phyloP scores from a whole-genome alignment of 2,329 filamentous ascomycete genomes.

The Davidsoniella neocaledoniae region DNA sequence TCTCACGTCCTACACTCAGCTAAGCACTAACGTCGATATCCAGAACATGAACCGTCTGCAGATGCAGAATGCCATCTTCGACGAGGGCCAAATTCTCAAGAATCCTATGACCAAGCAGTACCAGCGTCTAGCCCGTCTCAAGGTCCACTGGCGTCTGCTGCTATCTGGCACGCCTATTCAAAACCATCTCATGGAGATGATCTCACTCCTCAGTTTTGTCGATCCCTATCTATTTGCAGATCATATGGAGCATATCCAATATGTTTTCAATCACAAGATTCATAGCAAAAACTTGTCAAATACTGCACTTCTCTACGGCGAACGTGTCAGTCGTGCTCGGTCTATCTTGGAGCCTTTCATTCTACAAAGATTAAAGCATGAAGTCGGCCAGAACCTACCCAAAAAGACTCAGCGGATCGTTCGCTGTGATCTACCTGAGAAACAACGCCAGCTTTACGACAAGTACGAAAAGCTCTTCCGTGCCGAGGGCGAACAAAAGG shows the following conservation, averaged over 20 bases:
- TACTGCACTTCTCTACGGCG: constrained; percentile 67
- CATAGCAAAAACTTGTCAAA: constrained; percentile 66
- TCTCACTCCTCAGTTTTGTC: constrained; percentile 83
- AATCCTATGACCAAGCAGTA: constrained; percentile 75
- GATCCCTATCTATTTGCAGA: constrained; percentile 69
- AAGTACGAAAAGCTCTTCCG: constrained; percentile 47
- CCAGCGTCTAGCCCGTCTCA: constrained; percentile 59
- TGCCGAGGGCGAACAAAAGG: constrained; percentile 23
- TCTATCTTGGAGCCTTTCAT: constrained; percentile 94
- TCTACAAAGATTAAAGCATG: constrained; percentile 78
- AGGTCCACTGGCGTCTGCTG: constrained; percentile 67
- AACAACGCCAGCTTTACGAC: constrained; percentile 59
- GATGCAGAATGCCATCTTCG: constrained; percentile 53
- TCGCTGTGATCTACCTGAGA: constrained; percentile 60
- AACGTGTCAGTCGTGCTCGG: constrained; percentile 71
- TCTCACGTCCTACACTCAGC: constrained; percentile 44
- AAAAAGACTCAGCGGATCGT: constrained; percentile 62
- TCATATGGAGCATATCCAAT: constrained; percentile 55
- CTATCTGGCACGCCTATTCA: constrained; percentile 77
- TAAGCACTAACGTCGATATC: constrained; percentile 33
- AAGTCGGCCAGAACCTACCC: constrained; percentile 74
- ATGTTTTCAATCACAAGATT: constrained; percentile 83
- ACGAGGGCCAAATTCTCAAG: constrained; percentile 88
- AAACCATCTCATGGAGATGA: constrained; percentile 86
- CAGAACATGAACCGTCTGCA: constrained; percentile 31